These are phyloP conservation scores for Marchantia polymorpha DNA, from an alignment of 225 moss, liverwort and hornwort genomes.

Conservation along the genomic window DNA sequence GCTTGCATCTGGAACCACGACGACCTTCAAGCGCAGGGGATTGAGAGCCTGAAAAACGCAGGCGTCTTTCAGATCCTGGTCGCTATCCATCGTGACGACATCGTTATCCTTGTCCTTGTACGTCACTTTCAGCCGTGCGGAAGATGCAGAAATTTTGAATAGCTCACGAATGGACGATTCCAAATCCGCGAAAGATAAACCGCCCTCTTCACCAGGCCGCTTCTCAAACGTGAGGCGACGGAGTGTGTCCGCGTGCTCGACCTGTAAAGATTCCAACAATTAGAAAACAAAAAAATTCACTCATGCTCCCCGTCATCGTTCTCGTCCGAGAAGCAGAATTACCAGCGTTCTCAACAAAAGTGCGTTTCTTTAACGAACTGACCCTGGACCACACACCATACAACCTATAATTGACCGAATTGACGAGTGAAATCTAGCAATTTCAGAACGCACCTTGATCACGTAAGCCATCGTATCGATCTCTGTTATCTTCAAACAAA, in stretches of 20 bases:
- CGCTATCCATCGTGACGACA: conserved; percentile 67
- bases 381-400: background rate
- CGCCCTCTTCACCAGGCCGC: conserved; percentile 25
- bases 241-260: conserved; percentile 61
- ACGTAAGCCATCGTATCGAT: conserved; percentile 3
- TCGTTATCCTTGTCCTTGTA: conserved; percentile 78
- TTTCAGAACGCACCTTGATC: conserved; percentile 13
- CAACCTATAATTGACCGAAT: background rate
- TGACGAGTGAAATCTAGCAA: background rate
- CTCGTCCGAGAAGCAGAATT: background rate
- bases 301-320: background rate
- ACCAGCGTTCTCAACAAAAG: background rate
- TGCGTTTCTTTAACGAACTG: background rate
- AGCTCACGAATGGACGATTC: conserved; percentile 57
- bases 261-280: conserved; percentile 34
- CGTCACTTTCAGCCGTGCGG: conserved; percentile 49
- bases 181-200: conserved; percentile 50
- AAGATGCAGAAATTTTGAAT: conserved; percentile 52
- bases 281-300: background rate
- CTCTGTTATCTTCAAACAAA: background rate
- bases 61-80: conserved; percentile 66
- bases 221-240: conserved; percentile 57
- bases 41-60: conserved; percentile 61
- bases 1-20: background rate
- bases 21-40: conserved; percentile 71